Conservation (phyloP, 2,329 filamentous ascomycete species). For the Chrysoporthe austroafricana region DNA sequence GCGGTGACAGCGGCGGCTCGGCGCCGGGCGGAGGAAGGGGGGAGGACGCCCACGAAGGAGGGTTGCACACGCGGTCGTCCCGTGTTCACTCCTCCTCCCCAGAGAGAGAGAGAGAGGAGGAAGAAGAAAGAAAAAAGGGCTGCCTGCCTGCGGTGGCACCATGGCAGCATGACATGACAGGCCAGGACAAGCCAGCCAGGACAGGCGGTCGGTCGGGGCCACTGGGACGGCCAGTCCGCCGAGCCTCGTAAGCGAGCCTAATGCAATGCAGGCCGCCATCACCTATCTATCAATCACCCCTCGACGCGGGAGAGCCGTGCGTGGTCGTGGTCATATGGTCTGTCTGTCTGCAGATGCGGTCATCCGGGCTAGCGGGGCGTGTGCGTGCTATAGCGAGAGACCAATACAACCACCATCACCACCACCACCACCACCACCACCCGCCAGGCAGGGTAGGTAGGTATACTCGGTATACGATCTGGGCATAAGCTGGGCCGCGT, state of each 20-base stretch:
- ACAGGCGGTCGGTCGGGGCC: not conserved
- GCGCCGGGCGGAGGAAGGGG: not conserved
- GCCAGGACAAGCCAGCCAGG: not conserved
- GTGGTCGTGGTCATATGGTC: not conserved
- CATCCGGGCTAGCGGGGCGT: not conserved
- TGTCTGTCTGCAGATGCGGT: conserved; percentile 6
- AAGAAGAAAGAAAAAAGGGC: not conserved
- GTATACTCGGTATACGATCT: no score
- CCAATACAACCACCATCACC: not conserved
- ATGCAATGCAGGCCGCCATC: conserved; percentile 12
- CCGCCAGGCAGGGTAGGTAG: no score
- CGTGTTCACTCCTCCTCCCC: no score
- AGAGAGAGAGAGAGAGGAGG: no score
- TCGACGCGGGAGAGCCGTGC: not conserved
- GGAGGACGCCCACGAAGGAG: no score
- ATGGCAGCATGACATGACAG: not conserved
- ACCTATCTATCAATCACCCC: not conserved
- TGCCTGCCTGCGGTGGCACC: not conserved
- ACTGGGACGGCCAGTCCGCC: not conserved
- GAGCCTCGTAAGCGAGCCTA: conserved; percentile 9
- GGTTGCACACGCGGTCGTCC: no score
- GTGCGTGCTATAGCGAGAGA: no score
- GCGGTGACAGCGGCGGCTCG: not conserved
- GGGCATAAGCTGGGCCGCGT: no score
- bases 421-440: not conserved